phyloP scores from a whole-genome alignment of 164 flowering plant genomes.

The Platanus orientalis region DNA sequence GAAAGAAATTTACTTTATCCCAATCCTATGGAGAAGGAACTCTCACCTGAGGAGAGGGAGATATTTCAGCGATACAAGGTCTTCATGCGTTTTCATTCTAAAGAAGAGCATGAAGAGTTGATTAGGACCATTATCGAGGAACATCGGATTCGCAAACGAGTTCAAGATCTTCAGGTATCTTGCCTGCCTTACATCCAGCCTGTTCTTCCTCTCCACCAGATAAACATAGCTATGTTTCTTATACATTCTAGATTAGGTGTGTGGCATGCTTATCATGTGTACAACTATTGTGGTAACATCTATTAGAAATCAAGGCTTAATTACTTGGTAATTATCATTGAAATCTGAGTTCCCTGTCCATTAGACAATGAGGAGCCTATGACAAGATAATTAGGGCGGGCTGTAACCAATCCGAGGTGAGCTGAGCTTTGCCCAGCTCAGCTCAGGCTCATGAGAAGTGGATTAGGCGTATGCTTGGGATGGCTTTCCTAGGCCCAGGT shows the following conservation, averaged over 20 bases:
- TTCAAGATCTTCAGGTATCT: constrained; percentile 80
- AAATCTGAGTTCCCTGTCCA: too few relatives aligned
- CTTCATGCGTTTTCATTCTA: constrained; percentile 80
- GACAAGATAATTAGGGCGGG: too few relatives aligned
- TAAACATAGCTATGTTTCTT: too few relatives aligned
- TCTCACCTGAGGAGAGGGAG: constrained; percentile 69
- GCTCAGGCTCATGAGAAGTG: too few relatives aligned
- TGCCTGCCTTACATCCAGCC: not conserved
- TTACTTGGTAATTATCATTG: too few relatives aligned
- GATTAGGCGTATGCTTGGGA: too few relatives aligned
- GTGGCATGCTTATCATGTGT: not conserved
- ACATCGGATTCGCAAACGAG: constrained; percentile 60
- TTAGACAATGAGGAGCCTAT: too few relatives aligned
- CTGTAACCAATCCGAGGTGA: too few relatives aligned
- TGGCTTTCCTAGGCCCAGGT: too few relatives aligned
- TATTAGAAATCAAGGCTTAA: too few relatives aligned
- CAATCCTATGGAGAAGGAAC: constrained; percentile 62
- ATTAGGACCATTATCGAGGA: constrained; percentile 63
- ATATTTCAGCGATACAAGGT: constrained; percentile 61
- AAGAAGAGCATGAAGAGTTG: constrained; percentile 71
- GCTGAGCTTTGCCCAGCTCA: too few relatives aligned
- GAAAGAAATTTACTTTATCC: constrained; percentile 80
- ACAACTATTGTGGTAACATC: not conserved
- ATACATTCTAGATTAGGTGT: not conserved
- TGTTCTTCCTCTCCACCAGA: too few relatives aligned